A percentile compares a stretch with the other conserved stretches of the same genome.
Conservation (phyloP, 2,329 filamentous ascomycete species). For the Fusarium transvaalense region DNA sequence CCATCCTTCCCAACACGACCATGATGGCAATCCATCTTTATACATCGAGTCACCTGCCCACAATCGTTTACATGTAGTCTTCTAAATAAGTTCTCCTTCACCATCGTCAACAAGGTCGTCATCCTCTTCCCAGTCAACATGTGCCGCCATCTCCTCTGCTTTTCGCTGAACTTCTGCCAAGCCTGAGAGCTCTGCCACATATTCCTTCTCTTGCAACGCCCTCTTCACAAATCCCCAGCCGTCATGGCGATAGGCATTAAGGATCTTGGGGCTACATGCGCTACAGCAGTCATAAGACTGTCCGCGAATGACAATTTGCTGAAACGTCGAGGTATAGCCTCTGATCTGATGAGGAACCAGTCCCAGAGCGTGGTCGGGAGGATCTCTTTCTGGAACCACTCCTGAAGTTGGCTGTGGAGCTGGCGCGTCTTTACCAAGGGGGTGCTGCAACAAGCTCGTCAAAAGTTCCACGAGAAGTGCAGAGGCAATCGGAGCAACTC, state of each 20-base stretch:
- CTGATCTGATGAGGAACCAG: slow-evolving; percentile 85
- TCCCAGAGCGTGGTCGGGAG: slow-evolving; percentile 70
- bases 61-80: neutral
- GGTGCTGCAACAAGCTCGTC: slow-evolving; percentile 88
- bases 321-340: slow-evolving; percentile 80
- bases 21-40: slow-evolving; percentile 13
- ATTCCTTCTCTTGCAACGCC: slow-evolving; percentile 80
- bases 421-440: slow-evolving; percentile 72
- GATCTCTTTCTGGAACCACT: slow-evolving; percentile 65
- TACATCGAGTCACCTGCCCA: neutral
- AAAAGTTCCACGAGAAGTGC: slow-evolving; percentile 91
- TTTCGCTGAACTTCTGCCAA: slow-evolving; percentile 76
- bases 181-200: slow-evolving; percentile 81
- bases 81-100: slow-evolving; percentile 36
- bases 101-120: slow-evolving; percentile 56
- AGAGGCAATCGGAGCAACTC: slow-evolving; percentile 91
- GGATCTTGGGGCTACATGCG: slow-evolving; percentile 78
- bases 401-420: slow-evolving; percentile 63
- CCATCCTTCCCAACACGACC: slow-evolving; percentile 8
- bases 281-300: slow-evolving; percentile 85
- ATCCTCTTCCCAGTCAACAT: slow-evolving; percentile 73
- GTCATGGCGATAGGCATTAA: slow-evolving; percentile 74
- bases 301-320: slow-evolving; percentile 79
- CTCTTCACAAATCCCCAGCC: slow-evolving; percentile 83
- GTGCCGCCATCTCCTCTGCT: slow-evolving; percentile 64